These are phyloP conservation scores for Hydrangea macrophylla DNA, from an alignment of 148 eudicot species.

Conservation along the genomic window DNA sequence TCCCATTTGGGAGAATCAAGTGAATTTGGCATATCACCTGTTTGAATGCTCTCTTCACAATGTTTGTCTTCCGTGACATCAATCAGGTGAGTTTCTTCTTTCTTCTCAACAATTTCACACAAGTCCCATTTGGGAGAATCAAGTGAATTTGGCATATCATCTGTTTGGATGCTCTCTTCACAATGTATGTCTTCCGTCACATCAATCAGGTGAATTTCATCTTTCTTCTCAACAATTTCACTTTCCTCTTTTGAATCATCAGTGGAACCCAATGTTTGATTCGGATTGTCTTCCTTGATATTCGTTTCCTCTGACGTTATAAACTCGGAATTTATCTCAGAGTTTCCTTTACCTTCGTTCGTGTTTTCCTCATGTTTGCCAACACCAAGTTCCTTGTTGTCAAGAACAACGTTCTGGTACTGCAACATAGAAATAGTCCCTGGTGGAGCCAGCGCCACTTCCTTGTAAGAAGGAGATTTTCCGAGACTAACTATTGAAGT, in stretches of 20 bases:
- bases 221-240: constrained; percentile 26
- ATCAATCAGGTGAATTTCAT: constrained; percentile 33
- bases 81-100: constrained; percentile 36
- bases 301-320: constrained; percentile 25
- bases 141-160: no score
- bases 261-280: constrained; percentile 20
- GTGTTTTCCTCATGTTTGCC: constrained; percentile 33
- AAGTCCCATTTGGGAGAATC: no score
- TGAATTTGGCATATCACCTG: constrained; percentile 25
- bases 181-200: constrained; percentile 25
- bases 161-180: constrained; percentile 26
- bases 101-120: constrained; percentile 21
- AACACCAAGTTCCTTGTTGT: constrained; percentile 23
- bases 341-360: constrained; percentile 24
- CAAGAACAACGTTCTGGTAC: constrained; percentile 33
- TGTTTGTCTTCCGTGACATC: constrained; percentile 26
- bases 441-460: constrained; percentile 97
- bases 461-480: constrained; percentile 96
- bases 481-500: constrained; percentile 79
- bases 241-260: constrained; percentile 30
- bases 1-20: constrained; percentile 29
- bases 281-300: constrained; percentile 31
- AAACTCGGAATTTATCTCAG: constrained; percentile 22
- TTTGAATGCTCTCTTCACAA: constrained; percentile 28
- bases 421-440: constrained; percentile 79